These are phyloP conservation scores for Manihot esculenta DNA, from an alignment of 441 rosid species.

Conservation along the genomic window DNA sequence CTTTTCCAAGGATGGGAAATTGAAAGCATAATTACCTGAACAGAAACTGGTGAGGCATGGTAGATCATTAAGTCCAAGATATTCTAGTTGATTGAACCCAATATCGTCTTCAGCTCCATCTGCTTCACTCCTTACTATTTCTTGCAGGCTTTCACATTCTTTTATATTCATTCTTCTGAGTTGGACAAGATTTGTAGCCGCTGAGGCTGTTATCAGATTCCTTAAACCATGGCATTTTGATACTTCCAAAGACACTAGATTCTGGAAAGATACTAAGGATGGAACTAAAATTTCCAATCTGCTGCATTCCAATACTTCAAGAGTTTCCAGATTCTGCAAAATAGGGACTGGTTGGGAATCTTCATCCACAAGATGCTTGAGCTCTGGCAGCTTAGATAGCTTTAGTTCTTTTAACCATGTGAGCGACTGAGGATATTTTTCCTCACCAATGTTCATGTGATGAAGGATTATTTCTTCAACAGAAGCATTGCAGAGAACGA, in stretches of 20 bases:
- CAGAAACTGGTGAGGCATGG: conserved; percentile 26
- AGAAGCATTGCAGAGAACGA: too few relatives aligned
- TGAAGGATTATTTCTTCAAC: too few relatives aligned
- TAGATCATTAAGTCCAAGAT: conserved; percentile 17
- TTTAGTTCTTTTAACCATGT: too few relatives aligned
- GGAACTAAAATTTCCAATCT: conserved; percentile 15
- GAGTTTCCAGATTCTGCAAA: conserved; percentile 13
- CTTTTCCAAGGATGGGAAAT: conserved; percentile 19
- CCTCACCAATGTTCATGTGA: too few relatives aligned
- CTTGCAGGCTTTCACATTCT: conserved; percentile 19
- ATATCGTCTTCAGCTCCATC: conserved; percentile 10
- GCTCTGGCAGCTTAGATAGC: too few relatives aligned
- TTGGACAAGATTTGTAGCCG: conserved; percentile 27
- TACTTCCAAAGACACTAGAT: conserved; percentile 21
- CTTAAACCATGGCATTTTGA: conserved; percentile 21
- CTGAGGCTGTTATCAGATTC: conserved; percentile 19
- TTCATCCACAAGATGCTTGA: conserved; percentile 8
- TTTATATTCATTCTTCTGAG: conserved; percentile 22
- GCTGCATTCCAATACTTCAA: background rate
- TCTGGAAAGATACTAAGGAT: conserved; percentile 16
- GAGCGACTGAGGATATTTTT: too few relatives aligned
- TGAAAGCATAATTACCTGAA: background rate
- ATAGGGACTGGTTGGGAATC: background rate
- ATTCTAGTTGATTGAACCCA: conserved; percentile 17
- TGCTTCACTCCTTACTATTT: conserved; percentile 14